Evolutionary conservation across 768 basidiomycete genomes (phyloP), one percentile per base, ranked within the genome.

Genomic region (Boletus insuetus): DNA sequence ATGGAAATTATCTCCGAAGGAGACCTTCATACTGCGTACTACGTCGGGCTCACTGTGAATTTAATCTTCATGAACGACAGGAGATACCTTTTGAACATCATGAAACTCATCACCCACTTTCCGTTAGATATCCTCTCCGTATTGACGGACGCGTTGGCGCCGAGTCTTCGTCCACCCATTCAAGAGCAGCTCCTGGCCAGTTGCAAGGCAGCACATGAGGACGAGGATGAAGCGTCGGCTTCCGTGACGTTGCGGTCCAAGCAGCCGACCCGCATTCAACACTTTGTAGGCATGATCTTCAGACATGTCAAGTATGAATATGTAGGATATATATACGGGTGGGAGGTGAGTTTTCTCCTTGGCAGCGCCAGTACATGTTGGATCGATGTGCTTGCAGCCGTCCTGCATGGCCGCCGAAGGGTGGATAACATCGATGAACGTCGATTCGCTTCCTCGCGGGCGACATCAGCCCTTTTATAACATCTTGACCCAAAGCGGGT

Each of bases 251-350:
- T 61, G 31, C 71, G 74, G 14, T 72, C 70, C 31, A 59, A 58
- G 41, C 35, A 62, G 48, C 39, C 47, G 16, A 35, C 41, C 29
- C 39, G 53, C 53, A 66, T 81, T 12, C 67, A 71, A 59, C 71
- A 77, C 60, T 81, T 79, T 53, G 79, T 81, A 31, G 82, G 82
- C 12, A 75, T 79, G 77, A 65, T 77, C 29, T 79, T 81, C 53
- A 60, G 62, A 46, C 79, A 81, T 59, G 62, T 46, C 38, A 67
- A 58, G 45, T 75, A 74, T 49, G 67, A 64, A 7, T 79, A 80
- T 59, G 51, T 69, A 9, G 80, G 77, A 20, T 77, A 75, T 44
- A 76, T 82, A 39, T 69, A 72, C 48, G 76, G 75, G 10, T 83
- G 81, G 81, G 78, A 81, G 65, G 80, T 82, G 50, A 8, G 61